Evolutionary conservation across 441 rosid genomes (phyloP).

Genomic region (Erodium moschatum): DNA sequence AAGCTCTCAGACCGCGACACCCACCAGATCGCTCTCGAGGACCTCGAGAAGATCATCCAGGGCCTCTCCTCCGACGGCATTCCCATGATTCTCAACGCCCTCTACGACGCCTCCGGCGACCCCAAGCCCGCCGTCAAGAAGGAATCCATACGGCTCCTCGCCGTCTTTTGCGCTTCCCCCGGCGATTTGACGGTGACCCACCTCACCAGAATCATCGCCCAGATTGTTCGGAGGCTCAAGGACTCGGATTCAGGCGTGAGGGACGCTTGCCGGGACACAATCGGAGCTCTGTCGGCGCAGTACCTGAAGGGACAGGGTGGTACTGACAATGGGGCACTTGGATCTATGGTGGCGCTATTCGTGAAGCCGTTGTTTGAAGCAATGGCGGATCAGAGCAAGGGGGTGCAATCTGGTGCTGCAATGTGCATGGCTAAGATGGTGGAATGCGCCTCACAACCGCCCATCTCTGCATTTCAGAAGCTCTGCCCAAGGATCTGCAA

Average conservation of each 20-base stretch:
- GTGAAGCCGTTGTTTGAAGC: conserved; percentile 85
- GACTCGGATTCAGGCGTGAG: conserved; percentile 25
- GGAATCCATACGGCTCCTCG: conserved; percentile 65
- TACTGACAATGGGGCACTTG: conserved; percentile 22
- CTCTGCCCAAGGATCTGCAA: conserved; percentile 81
- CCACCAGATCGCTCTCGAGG: conserved; percentile 84
- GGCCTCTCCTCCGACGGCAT: conserved; percentile 60
- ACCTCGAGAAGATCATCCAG: conserved; percentile 62
- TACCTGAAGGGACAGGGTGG: conserved; percentile 17
- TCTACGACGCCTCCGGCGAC: conserved; percentile 69
- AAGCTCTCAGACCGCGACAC: conserved; percentile 93
- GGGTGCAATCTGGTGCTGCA: conserved; percentile 87
- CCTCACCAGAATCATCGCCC: conserved; percentile 56
- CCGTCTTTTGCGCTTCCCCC: conserved; percentile 49
- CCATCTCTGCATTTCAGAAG: conserved; percentile 58
- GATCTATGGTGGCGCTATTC: conserved; percentile 50
- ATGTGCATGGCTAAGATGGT: conserved; percentile 85
- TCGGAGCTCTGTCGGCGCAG: neutral
- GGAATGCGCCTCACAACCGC: conserved; percentile 56
- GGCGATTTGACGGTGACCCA: conserved; percentile 58
- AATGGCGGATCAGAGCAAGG: conserved; percentile 92
- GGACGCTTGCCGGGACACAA: neutral
- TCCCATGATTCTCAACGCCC: conserved; percentile 79
- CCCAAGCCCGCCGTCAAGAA: conserved; percentile 82
- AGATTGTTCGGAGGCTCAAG: conserved; percentile 62